Conservation (phyloP, 2,329 filamentous ascomycete species). For the Coniochaeta hoffmannii region DNA sequence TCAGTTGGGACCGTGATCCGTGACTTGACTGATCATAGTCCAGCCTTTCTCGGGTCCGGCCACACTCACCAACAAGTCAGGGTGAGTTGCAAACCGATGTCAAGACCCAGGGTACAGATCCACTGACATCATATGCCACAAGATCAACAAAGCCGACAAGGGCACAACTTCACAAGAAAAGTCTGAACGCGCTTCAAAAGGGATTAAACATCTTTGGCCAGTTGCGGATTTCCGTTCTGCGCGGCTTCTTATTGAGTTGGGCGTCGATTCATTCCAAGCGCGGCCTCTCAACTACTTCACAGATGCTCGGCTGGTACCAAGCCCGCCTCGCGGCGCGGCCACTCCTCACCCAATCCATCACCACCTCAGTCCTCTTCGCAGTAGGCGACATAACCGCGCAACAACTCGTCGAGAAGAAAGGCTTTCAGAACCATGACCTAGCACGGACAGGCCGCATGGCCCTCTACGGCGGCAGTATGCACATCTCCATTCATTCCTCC, state of each 20-base stretch:
- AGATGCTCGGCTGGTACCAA: conserved; percentile 60
- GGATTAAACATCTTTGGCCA: not conserved
- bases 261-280: too few species aligned
- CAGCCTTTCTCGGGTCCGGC: too few species aligned
- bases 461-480: conserved; percentile 67
- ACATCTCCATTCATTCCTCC: conserved; percentile 3
- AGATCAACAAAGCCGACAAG: not conserved
- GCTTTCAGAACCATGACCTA: conserved; percentile 67
- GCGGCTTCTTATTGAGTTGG: too few species aligned
- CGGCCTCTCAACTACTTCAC: not conserved
- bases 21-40: too few species aligned
- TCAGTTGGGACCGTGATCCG: too few species aligned
- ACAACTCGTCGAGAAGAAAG: conserved; percentile 79
- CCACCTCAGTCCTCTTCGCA: conserved; percentile 85
- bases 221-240: too few species aligned
- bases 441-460: conserved; percentile 71
- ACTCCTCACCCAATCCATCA: conserved; percentile 83
- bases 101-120: not conserved
- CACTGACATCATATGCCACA: not conserved
- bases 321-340: conserved; percentile 71
- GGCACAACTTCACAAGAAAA: not conserved
- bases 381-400: conserved; percentile 88
- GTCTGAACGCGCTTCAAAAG: not conserved
- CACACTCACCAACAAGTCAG: too few species aligned
- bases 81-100: too few species aligned